Evolutionary conservation across 2,329 filamentous ascomycete species (phyloP), one percentile per base, ranked within the genome.

Genomic region (Neonectria ditissima): DNA sequence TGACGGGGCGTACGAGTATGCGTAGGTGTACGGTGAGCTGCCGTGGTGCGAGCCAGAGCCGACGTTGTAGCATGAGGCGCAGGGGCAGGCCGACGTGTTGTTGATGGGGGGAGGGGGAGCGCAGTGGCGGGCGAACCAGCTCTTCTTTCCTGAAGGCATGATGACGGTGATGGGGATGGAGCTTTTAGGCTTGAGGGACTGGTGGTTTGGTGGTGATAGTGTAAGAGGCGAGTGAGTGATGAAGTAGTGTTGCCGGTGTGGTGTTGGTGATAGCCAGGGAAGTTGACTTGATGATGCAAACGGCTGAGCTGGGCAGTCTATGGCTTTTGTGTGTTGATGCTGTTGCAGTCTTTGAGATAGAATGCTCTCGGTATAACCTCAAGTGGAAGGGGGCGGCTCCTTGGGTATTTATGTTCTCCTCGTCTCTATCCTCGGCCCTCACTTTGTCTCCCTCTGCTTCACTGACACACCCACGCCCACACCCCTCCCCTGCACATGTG

Each of bases 91-190:
- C 4, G 77, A 71, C 34, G 69, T 71, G 62, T 69, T 68, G 69
- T 74, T 76, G 69, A 79, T 70, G 48, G 79, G 78, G 2, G 79
- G 79, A 18, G 77, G 76, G 57, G 79, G 78, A 51, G 78, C 71
- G 65, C 78, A 80, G 75, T 81, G 79, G 65, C 79, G 78, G 52
- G 77, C 75, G 63, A 80, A 80, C 79, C 79, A 81, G 66, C 71
- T 75, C 53, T 74, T 75, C 48, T 66, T 71, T 54, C 70, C 62
- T 34, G 76, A 78, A 64, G 77, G 69, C 76, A 78, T 77, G 50
- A 50, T 72, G 69, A 55, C 59, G 34, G 32, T 37, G 7, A 13
- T 50, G 37, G 30, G 32, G 45, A 20, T 54, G 41, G 22, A 22
- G 28, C 18, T 53, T 44, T 48, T 24, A n/a, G 30, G 16, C n/a